phyloP scores from a whole-genome alignment of 2,329 filamentous ascomycete genomes.

The Cladosporium oxysporum region DNA sequence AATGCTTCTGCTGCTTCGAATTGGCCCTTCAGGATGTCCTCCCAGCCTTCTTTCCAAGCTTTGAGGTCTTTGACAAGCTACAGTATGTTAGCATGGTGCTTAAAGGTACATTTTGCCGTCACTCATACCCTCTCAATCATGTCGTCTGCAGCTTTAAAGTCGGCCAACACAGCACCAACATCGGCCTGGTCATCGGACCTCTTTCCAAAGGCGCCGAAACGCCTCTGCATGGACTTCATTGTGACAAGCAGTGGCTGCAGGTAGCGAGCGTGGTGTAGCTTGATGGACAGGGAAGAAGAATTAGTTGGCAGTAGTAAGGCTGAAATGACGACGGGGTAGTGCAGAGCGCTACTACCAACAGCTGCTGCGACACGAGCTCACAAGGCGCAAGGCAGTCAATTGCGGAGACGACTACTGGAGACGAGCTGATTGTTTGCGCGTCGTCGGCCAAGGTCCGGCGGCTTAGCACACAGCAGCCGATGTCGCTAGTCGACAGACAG shows the following conservation, averaged over 20 bases:
- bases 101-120: background rate
- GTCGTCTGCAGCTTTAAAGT: conserved; percentile 78
- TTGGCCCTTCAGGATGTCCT: conserved; percentile 69
- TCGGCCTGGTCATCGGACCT: conserved; percentile 75
- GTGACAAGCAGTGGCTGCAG: conserved; percentile 21
- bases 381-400: background rate
- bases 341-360: background rate
- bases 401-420: background rate
- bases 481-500: background rate
- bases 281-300: background rate
- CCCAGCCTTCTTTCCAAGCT: conserved; percentile 78
- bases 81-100: conserved; percentile 15
- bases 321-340: conserved; percentile 6
- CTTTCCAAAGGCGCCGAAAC: conserved; percentile 71
- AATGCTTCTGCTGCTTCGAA: conserved; percentile 67
- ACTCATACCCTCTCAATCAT: conserved; percentile 66
- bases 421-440: conserved; percentile 1
- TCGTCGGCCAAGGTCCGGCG: conserved; percentile 2
- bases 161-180: conserved; percentile 71
- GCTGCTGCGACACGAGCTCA: background rate
- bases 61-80: conserved; percentile 76
- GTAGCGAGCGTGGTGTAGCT: background rate
- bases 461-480: conserved; percentile 2
- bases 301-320: background rate
- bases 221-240: conserved; percentile 61